Base-by-base conservation (phyloP, 352 stramenopile genomes). In the Pythium volutum region DNA sequence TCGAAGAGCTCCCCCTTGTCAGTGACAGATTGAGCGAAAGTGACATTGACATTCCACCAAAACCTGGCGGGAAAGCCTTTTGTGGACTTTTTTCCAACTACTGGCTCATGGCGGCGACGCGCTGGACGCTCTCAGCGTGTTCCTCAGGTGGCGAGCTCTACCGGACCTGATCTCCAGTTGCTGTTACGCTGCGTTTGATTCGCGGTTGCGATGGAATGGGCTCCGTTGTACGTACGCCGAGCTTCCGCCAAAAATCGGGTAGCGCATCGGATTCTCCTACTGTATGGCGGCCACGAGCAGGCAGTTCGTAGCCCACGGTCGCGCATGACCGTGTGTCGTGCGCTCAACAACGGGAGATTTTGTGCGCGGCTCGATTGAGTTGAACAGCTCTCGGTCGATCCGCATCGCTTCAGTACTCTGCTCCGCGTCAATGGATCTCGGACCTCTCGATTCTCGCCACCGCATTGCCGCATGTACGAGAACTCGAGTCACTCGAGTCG, bases 121-220 rank as follows among this genome's bases (percentile, higher is more conserved):
- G 29, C 29, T 66, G 27, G 48, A 43, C 41, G n/a, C 11, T 12
- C 12, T 65, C 18, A 27, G 39, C 4, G 42, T 18, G 25, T 53
- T 53, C 29, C 31, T 66, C 7, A 26, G 23, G 43, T 66, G 59
- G 59, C 18, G 25, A 27, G 59, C 59, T 22, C 50, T 66, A 4
- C 16, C n/a, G 1, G 5, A 43, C 22, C 16, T 52, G 2, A 29
- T 4, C 10, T 12, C 10, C 20, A 42, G n/a, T 26, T 48, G 38
- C 12, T n/a, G 27, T 3, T 26, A 12, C 11, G 39, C n/a, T 1
- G 50, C 31, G 34, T 38, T 47, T 23, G n/a, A 36, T 15, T 66
- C 59, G 22, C 27, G n/a, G n/a, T 50, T 59, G 15, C 41, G 41
- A 3, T 25, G 8, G 38, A 20, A 59, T 16, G 59, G 42, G 15